phyloP scores from a whole-genome alignment of 2,329 filamentous ascomycete species.

The Chaetomium globosum region DNA sequence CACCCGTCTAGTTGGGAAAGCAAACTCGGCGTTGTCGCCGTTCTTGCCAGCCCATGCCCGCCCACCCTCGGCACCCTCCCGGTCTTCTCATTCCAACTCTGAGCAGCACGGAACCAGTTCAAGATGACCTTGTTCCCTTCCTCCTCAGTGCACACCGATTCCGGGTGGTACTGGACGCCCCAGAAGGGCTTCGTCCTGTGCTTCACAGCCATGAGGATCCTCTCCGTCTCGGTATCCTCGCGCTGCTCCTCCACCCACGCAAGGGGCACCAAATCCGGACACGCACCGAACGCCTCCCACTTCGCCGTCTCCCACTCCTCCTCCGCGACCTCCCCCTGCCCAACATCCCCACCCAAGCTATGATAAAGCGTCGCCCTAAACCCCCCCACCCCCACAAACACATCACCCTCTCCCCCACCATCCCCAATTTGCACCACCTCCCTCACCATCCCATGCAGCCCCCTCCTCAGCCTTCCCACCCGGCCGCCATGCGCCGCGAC shows the following conservation, averaged over 20 bases:
- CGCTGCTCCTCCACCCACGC: constrained; percentile 62
- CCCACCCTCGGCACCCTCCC: constrained; percentile 32
- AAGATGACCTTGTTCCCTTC: constrained; percentile 65
- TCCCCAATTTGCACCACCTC: constrained; percentile 58
- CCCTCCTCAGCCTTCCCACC: constrained; percentile 68
- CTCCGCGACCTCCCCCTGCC: constrained; percentile 48
- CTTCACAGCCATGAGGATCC: constrained; percentile 74
- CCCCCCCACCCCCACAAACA: constrained; percentile 64
- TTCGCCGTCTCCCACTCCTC: constrained; percentile 44
- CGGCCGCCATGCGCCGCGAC: constrained; percentile 67
- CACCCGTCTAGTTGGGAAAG: constrained; percentile 36
- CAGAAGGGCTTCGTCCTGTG: constrained; percentile 74
- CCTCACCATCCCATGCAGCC: constrained; percentile 80
- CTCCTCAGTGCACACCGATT: constrained; percentile 79
- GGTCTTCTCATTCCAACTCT: constrained; percentile 58
- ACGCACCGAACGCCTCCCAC: constrained; percentile 45
- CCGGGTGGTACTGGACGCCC: constrained; percentile 89
- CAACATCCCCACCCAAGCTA: constrained; percentile 59
- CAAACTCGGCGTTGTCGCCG: constrained; percentile 43
- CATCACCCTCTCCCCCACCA: constrained; percentile 48
- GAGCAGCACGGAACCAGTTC: constrained; percentile 74
- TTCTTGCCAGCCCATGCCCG: constrained; percentile 37
- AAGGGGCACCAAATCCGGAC: constrained; percentile 56
- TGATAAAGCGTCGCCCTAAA: constrained; percentile 79
- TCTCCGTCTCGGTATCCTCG: constrained; percentile 45